Percentiles rank a stretch among this genome's conserved stretches.
These are phyloP conservation scores for Ophiostoma populinum DNA, from an alignment of 2,329 filamentous ascomycete species.

Conservation along the genomic window DNA sequence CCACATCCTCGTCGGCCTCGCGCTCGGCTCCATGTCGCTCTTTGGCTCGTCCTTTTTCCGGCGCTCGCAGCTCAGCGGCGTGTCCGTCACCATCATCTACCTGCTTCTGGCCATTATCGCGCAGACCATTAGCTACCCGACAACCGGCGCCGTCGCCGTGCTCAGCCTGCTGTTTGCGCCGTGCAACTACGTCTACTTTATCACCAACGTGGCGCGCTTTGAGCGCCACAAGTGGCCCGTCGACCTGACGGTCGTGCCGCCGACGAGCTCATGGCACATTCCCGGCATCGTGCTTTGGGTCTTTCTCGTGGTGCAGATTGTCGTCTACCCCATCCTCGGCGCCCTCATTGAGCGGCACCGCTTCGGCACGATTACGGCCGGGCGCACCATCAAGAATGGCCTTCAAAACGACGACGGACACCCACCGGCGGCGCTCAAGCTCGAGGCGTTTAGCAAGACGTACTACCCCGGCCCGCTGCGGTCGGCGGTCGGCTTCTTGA, in stretches of 20 bases:
- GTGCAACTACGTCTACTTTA: slow-evolving; percentile 75
- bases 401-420: slow-evolving; percentile 12
- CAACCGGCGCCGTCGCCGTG: slow-evolving; percentile 46
- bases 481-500: slow-evolving; percentile 28
- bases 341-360: slow-evolving; percentile 55
- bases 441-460: slow-evolving; percentile 60
- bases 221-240: slow-evolving; percentile 44
- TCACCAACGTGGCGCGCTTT: slow-evolving; percentile 58
- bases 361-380: slow-evolving; percentile 55
- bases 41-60: slow-evolving; percentile 72
- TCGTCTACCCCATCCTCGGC: slow-evolving; percentile 61
- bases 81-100: slow-evolving; percentile 54
- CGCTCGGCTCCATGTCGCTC: slow-evolving; percentile 64
- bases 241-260: slow-evolving; percentile 44
- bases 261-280: slow-evolving; percentile 47
- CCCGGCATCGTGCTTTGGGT: slow-evolving; percentile 64
- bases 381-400: slow-evolving; percentile 31
- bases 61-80: slow-evolving; percentile 75
- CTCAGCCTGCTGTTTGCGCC: slow-evolving; percentile 68
- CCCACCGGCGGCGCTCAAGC: slow-evolving; percentile 39
- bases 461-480: slow-evolving; percentile 52
- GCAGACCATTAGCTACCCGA: slow-evolving; percentile 50
- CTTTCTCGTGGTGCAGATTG: slow-evolving; percentile 59
- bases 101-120: slow-evolving; percentile 67
- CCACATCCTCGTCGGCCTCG: slow-evolving; percentile 58